Conservation (phyloP, 2,329 filamentous ascomycete species). For the Microsporum audouinii region DNA sequence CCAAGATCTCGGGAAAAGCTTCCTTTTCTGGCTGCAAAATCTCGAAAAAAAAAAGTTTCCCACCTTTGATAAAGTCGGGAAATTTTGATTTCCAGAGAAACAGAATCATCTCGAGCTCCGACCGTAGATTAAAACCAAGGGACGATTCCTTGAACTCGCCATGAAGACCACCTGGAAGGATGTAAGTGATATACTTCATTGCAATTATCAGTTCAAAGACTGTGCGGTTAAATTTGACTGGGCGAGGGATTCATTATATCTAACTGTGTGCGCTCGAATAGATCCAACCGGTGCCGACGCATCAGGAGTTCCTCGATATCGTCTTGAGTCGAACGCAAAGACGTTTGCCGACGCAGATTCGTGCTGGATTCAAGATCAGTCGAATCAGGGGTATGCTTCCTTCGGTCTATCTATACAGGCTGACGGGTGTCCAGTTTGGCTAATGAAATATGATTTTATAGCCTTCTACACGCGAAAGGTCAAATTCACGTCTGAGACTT, state of each 20-base stretch:
- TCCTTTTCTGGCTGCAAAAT: slow-evolving; percentile 8
- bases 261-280: slow-evolving; percentile 41
- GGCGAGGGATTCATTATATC: not conserved
- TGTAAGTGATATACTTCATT: slow-evolving; percentile 22
- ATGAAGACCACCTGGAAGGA: slow-evolving; percentile 54
- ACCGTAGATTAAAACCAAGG: not conserved
- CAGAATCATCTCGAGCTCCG: not conserved
- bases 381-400: slow-evolving; percentile 56
- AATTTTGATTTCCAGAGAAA: not conserved
- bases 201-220: slow-evolving; percentile 23
- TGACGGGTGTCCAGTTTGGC: not conserved
- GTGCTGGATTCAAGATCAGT: slow-evolving; percentile 89
- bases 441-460: slow-evolving; percentile 27
- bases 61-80: slow-evolving; percentile 2
- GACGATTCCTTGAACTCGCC: slow-evolving; percentile 18
- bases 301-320: slow-evolving; percentile 95
- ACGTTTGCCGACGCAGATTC: slow-evolving; percentile 86
- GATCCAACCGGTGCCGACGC: slow-evolving; percentile 78
- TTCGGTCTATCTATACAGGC: not conserved
- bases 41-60: slow-evolving; percentile 1
- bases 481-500: slow-evolving; percentile 96
- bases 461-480: slow-evolving; percentile 95
- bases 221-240: slow-evolving; percentile 11
- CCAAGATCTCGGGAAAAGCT: slow-evolving; percentile 18
- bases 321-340: slow-evolving; percentile 88